Evolutionary conservation across 2,329 filamentous ascomycete genomes (phyloP).

Genomic region (Trichoderma sp.): DNA sequence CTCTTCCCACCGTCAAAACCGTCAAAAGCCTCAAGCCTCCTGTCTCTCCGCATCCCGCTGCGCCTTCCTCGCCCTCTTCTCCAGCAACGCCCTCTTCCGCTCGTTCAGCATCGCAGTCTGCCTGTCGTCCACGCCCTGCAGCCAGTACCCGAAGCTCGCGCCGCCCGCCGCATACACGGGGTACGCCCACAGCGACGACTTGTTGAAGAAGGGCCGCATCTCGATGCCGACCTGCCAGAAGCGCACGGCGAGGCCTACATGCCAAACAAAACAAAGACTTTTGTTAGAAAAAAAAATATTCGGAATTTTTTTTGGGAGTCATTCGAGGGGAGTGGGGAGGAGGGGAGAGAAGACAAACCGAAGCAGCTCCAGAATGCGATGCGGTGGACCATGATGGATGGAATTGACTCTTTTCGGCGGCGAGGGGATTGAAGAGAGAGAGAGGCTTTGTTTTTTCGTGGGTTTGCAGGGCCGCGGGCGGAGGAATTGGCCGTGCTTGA

Average conservation of each 20-base stretch:
- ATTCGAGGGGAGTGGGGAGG: neutral
- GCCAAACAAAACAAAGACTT: too few relatives aligned
- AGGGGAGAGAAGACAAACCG: conserved; percentile 59
- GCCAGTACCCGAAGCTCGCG: conserved; percentile 94
- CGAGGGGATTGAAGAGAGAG: neutral
- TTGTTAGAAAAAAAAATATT: neutral
- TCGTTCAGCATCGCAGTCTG: conserved; percentile 75
- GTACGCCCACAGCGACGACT: conserved; percentile 82
- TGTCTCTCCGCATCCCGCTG: conserved; percentile 34
- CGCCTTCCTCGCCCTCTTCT: conserved; percentile 76
- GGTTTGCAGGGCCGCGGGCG: conserved; percentile 11
- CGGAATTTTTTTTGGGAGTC: neutral
- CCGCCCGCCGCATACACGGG: conserved; percentile 82
- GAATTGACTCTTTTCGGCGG: neutral
- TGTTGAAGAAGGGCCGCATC: conserved; percentile 92
- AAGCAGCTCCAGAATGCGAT: conserved; percentile 86
- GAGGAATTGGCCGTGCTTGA: conserved; percentile 19
- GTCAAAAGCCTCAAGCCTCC: neutral
- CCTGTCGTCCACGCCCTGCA: conserved; percentile 81
- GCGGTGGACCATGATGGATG: conserved; percentile 54
- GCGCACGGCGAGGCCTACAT: conserved; percentile 80
- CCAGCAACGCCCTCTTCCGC: conserved; percentile 75
- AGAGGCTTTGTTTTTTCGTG: neutral
- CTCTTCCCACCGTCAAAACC: neutral
- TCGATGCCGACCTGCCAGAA: conserved; percentile 98